These are phyloP conservation scores for Aspergillus latus DNA, from an alignment of 2,329 filamentous ascomycete genomes.

Conservation along the genomic window DNA sequence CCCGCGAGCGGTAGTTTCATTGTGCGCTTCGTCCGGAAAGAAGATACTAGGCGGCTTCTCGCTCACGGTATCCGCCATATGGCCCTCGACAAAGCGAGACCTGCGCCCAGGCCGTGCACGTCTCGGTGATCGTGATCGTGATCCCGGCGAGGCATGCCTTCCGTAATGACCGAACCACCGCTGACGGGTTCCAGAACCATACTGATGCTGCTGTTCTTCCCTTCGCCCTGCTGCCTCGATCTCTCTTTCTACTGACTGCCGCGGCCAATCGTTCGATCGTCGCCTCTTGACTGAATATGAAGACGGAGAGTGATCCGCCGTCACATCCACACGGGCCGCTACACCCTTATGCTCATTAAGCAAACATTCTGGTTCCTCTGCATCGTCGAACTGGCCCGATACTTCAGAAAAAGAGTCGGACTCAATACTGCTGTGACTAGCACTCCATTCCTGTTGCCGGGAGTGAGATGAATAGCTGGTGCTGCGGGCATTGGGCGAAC, in stretches of 20 bases:
- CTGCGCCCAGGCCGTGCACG: conserved; percentile 46
- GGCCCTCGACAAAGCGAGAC: conserved; percentile 73
- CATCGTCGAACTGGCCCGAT: conserved; percentile 38
- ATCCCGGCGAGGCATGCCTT: conserved; percentile 15
- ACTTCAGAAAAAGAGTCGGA: conserved; percentile 32
- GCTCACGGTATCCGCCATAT: conserved; percentile 79
- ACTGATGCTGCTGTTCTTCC: neutral
- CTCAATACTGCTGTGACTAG: conserved; percentile 20
- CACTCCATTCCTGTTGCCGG: conserved; percentile 12
- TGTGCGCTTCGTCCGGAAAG: conserved; percentile 46
- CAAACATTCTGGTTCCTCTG: conserved; percentile 28
- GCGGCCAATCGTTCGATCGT: conserved; percentile 48
- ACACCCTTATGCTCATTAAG: conserved; percentile 17
- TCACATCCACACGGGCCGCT: neutral
- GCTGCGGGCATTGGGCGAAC: conserved; percentile 12
- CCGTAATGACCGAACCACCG: conserved; percentile 18
- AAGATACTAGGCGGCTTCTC: conserved; percentile 69
- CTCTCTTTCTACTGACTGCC: conserved; percentile 15
- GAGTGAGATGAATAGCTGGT: conserved; percentile 17
- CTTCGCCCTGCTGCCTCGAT: conserved; percentile 20
- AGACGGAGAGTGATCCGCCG: conserved; percentile 16
- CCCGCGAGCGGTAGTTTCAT: neutral
- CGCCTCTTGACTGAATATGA: conserved; percentile 44
- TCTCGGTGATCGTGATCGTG: conserved; percentile 18
- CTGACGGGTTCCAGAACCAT: neutral